A percentile compares a stretch with the other conserved stretches of the same genome.
Conservation (phyloP, 208 protist genomes). For the Angomonas deanei region DNA sequence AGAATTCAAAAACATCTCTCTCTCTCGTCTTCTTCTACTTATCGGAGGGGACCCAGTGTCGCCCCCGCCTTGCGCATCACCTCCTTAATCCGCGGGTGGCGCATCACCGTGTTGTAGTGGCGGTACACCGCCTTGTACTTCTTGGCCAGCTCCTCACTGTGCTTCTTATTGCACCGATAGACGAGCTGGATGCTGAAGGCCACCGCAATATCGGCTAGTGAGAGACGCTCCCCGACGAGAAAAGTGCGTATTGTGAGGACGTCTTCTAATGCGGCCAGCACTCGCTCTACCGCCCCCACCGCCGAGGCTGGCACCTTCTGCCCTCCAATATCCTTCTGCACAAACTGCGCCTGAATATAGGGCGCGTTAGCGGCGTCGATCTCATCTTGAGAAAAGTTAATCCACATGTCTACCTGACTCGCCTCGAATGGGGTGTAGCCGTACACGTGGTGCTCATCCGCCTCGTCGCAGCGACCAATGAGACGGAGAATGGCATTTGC, state of each 20-base stretch:
- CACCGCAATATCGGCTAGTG: slow-evolving; percentile 72
- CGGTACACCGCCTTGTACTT: slow-evolving; percentile 61
- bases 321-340: slow-evolving; percentile 22
- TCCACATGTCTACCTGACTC: slow-evolving; percentile 80
- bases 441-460: slow-evolving; percentile 43
- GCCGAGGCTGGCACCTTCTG: slow-evolving; percentile 19
- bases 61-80: slow-evolving; percentile 53
- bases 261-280: slow-evolving; percentile 46
- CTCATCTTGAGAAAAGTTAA: slow-evolving; percentile 75
- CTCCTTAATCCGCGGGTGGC: slow-evolving; percentile 54
- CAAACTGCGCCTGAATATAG: slow-evolving; percentile 31
- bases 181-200: slow-evolving; percentile 63
- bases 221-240: slow-evolving; percentile 77
- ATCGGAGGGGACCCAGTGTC: slow-evolving; percentile 30
- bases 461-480: slow-evolving; percentile 49
- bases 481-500: slow-evolving; percentile 77
- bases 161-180: slow-evolving; percentile 50
- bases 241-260: slow-evolving; percentile 71
- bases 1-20: slow-evolving; percentile 8
- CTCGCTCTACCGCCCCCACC: slow-evolving; percentile 30
- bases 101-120: slow-evolving; percentile 80
- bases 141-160: slow-evolving; percentile 47
- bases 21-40: background rate
- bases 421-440: slow-evolving; percentile 71
- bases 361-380: slow-evolving; percentile 46